Evolutionary conservation across 2,329 filamentous ascomycete species (phyloP), one percentile per base, ranked within the genome.

Genomic region (Dactylella cylindrospora): DNA sequence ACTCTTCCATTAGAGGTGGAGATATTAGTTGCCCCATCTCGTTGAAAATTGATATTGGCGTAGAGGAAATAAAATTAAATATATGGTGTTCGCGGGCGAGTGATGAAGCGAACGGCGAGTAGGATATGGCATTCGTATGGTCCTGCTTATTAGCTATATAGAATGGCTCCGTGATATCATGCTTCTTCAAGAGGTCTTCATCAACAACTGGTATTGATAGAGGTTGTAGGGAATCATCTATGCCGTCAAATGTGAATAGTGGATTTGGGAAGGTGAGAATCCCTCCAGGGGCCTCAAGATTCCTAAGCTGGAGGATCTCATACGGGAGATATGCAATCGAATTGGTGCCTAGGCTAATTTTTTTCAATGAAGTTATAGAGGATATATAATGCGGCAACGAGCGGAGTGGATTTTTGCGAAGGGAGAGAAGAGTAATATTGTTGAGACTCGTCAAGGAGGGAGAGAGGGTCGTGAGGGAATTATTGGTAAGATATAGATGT

Each of bases 1-100:
- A 6, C 7, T 3, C n/a, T 10, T 41, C 17, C 17, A 38, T 29
- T 7, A 59, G 25, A 9, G 53, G 53, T 1, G 36, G 7, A 4
- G 53, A 29, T 12, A 59, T 22, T 12, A 50, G 25, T n/a, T 32
- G 29, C 1, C 53, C 44, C 10, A 39, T 9, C 3, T 59, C 53
- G 17, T 59, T 45, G 29, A 59, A 59, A 4, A 23, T 45, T 1
- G 38, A 59, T n/a, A 59, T 33, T 3, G 53, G 44, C 2, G 53
- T 59, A 12, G 53, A 59, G 0, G 44, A 7, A n/a, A 59, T 43
- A 25, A 50, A 59, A 31, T 31, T 50, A 25, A 23, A 38, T 1
- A 43, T 28, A 3, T 26, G 25, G 17, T 39, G n/a, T 8, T 36
- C 13, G 3, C 17, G 15, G 26, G 28, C 31, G 2, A 12, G 28